Evolutionary conservation across 2,329 filamentous ascomycete genomes (phyloP), one percentile per base, ranked within the genome.

Genomic region (Xylaria sp.): DNA sequence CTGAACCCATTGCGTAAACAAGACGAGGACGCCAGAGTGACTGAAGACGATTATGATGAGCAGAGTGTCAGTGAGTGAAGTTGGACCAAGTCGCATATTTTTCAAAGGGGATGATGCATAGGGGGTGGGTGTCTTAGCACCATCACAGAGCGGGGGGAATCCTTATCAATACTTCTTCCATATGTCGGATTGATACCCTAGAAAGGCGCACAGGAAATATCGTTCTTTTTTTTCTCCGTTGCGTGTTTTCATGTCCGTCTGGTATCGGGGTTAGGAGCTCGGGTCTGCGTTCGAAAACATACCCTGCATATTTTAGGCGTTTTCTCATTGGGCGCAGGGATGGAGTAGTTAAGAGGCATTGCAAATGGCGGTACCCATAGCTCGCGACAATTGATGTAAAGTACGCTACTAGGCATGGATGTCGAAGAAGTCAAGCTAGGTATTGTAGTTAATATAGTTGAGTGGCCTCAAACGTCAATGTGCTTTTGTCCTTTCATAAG

Each of bases 1-100:
- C 74, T 89, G 50, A 66, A 69, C 7, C 52, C 68, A 12, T 64
- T 68, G 20, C 72, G 70, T 28, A 71, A 65, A 41, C 67, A 72
- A 23, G 72, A 72, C n/a, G 70, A 74, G 15, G 70, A 73, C 6
- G 59, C 72, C 72, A 48, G 58, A n/a, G 63, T 68, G 52, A 63
- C 50, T 12, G 74, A 77, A 75, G 75, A 80, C 65, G 57, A 79
- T 23, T 66, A 72, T 44, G 75, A 71, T 25, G 70, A 74, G 41
- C 44, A 65, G 52, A 75, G 67, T 51, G 72, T 76, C 20, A 78
- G 77, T 61, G 77, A 78, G 34, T 78, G 60, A 76, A 59, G 37
- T 28, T 34, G 12, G 39, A 25, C 10, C 6, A 13, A 20, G 25
- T 52, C n/a, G 41, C 41, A 55, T 25, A 51, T 32, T 12, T 18